Conservation (phyloP, 108 stramenopile genomes). For the Asterionellopsis glacialis region DNA sequence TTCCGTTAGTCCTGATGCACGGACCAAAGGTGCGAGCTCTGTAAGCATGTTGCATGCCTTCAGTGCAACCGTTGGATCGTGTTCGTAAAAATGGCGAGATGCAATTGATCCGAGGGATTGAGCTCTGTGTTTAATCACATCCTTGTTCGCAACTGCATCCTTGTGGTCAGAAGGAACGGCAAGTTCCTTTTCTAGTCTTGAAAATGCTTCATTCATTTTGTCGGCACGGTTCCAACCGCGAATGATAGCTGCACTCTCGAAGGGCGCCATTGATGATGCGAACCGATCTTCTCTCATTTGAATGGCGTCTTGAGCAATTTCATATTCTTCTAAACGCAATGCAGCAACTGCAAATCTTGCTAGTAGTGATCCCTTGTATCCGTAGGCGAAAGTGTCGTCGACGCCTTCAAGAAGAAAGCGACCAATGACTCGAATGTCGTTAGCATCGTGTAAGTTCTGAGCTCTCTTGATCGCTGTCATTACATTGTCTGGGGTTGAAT, state of each 20-base stretch:
- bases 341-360: slow-evolving; percentile 80
- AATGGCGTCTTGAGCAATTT: slow-evolving; percentile 60
- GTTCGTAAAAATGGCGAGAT: slow-evolving; percentile 75
- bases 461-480: slow-evolving; percentile 63
- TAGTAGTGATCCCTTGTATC: slow-evolving; percentile 71
- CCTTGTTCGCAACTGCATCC: slow-evolving; percentile 21
- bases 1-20: slow-evolving; percentile 37
- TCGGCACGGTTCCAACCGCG: slow-evolving; percentile 59
- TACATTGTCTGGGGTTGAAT: slow-evolving; percentile 66
- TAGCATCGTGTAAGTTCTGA: slow-evolving; percentile 68
- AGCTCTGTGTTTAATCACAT: slow-evolving; percentile 50
- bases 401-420: slow-evolving; percentile 68
- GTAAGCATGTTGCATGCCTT: slow-evolving; percentile 53
- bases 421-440: slow-evolving; percentile 59
- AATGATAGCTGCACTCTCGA: slow-evolving; percentile 78
- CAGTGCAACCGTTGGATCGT: slow-evolving; percentile 51
- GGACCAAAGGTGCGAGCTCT: slow-evolving; percentile 54
- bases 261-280: slow-evolving; percentile 55
- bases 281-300: slow-evolving; percentile 45
- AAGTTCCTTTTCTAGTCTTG: slow-evolving; percentile 69
- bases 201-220: slow-evolving; percentile 69
- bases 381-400: slow-evolving; percentile 59
- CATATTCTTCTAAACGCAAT: slow-evolving; percentile 55
- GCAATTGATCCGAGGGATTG: slow-evolving; percentile 65
- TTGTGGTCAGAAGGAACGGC: slow-evolving; percentile 46